Percentiles rank a stretch among this genome's conserved stretches.
Conservation (phyloP, 2,329 filamentous ascomycete species). For the Chrysosporium queenslandicum region DNA sequence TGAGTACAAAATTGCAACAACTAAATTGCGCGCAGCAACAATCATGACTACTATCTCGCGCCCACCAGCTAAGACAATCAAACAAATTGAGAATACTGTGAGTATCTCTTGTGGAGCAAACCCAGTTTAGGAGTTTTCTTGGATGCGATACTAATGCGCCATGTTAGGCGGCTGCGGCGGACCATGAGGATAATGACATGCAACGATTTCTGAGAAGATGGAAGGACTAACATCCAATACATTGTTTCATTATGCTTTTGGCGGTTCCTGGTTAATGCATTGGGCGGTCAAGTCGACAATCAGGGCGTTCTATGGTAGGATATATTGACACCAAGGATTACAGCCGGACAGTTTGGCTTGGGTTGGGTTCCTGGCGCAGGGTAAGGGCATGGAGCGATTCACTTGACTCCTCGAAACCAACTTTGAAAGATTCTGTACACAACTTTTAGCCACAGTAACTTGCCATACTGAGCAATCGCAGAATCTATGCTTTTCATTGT, state of each 20-base stretch:
- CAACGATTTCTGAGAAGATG: constrained; percentile 49
- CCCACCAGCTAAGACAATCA: constrained; percentile 40
- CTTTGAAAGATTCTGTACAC: too few species aligned
- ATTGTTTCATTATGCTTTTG: background rate
- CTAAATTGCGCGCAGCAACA: constrained; percentile 39
- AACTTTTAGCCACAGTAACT: too few species aligned
- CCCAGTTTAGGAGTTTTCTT: background rate
- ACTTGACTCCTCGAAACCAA: too few species aligned
- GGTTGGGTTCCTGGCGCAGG: background rate
- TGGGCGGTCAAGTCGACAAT: background rate
- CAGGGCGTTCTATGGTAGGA: background rate
- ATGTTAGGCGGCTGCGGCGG: constrained; percentile 44
- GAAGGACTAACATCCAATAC: constrained; percentile 41
- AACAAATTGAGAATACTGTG: constrained; percentile 51
- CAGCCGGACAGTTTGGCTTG: background rate
- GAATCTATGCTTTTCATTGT: too few species aligned
- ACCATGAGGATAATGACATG: constrained; percentile 45
- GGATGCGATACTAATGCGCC: background rate
- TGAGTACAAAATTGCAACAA: constrained; percentile 43
- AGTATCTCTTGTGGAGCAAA: constrained; percentile 22
- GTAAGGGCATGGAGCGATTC: too few species aligned
- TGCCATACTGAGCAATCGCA: too few species aligned
- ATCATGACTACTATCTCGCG: constrained; percentile 41
- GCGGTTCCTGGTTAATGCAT: background rate
- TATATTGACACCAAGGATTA: too few species aligned